phyloP scores from a whole-genome alignment of 805 yeast species.

The Saccharomyces eubayanus region DNA sequence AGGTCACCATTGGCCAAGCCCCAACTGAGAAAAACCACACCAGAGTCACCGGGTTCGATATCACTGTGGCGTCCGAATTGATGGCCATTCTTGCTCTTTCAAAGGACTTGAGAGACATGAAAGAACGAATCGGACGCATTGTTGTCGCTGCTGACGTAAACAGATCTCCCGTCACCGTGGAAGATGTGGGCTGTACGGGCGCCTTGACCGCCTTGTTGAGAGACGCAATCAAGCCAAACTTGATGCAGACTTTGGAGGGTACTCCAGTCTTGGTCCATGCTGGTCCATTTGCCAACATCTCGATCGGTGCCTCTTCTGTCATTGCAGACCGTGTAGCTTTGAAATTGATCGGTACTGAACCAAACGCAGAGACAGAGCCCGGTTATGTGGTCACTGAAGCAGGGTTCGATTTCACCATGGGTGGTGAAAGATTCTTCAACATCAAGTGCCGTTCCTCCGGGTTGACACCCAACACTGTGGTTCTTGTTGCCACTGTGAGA shows the following conservation, averaged over 20 bases:
- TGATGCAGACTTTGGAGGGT: conserved; percentile 84
- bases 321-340: conserved; percentile 77
- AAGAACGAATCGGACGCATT: conserved; percentile 66
- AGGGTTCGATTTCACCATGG: conserved; percentile 87
- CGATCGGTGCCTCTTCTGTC: conserved; percentile 79
- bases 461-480: conserved; percentile 65
- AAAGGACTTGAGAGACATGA: conserved; percentile 59
- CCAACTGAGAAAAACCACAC: conserved; percentile 71
- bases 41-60: conserved; percentile 72
- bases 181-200: conserved; percentile 80
- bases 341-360: conserved; percentile 62
- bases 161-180: conserved; percentile 72
- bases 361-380: conserved; percentile 40
- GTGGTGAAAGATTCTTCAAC: conserved; percentile 80
- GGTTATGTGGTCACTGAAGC: conserved; percentile 85
- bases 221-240: conserved; percentile 76
- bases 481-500: conserved; percentile 76
- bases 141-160: conserved; percentile 62
- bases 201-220: conserved; percentile 74
- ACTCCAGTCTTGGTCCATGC: conserved; percentile 84
- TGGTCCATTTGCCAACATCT: conserved; percentile 82
- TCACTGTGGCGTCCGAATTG: conserved; percentile 76
- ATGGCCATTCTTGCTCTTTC: conserved; percentile 80
- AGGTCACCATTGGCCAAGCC: conserved; percentile 71
- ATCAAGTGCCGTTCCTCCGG: conserved; percentile 81